Percentiles rank a stretch among this genome's conserved stretches.
Evolutionary conservation across 495 filamentous ascomycete genomes (phyloP).

Genomic region (Poronia punctata): DNA sequence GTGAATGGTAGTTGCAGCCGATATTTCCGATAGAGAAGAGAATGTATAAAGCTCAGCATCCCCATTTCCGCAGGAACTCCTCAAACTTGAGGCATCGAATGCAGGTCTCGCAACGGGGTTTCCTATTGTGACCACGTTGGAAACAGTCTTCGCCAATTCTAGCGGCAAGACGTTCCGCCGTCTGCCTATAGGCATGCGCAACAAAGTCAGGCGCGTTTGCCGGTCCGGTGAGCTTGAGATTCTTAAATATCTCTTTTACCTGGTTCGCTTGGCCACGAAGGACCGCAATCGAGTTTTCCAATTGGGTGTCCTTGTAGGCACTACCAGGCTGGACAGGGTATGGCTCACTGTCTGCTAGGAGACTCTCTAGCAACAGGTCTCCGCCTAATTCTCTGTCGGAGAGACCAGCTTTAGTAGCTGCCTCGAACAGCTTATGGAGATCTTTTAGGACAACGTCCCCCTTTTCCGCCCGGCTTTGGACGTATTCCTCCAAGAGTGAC

Average conservation of each 20-base stretch:
- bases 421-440: conserved; percentile 19
- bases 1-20: no score
- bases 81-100: conserved; percentile 15
- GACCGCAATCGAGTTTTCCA: conserved; percentile 20
- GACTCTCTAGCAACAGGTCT: conserved; percentile 20
- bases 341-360: conserved; percentile 17
- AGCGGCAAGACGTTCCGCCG: conserved; percentile 5
- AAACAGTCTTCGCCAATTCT: conserved; percentile 6
- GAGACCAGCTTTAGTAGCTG: conserved; percentile 9
- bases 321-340: conserved; percentile 6
- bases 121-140: not conserved
- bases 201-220: conserved; percentile 15
- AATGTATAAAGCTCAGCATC: conserved; percentile 1
- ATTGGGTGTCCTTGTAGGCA: conserved; percentile 21
- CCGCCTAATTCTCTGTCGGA: conserved; percentile 18
- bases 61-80: conserved; percentile 17
- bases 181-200: conserved; percentile 13
- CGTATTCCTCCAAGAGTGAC: conserved; percentile 15
- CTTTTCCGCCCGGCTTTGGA: conserved; percentile 15
- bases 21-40: not conserved
- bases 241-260: conserved; percentile 10
- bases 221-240: conserved; percentile 13
- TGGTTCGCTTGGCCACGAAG: conserved; percentile 16
- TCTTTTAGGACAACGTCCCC: conserved; percentile 18
- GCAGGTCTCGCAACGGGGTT: not conserved